Evolutionary conservation across 2,329 filamentous ascomycete genomes (phyloP).

Genomic region (Delphinella strobiligena): DNA sequence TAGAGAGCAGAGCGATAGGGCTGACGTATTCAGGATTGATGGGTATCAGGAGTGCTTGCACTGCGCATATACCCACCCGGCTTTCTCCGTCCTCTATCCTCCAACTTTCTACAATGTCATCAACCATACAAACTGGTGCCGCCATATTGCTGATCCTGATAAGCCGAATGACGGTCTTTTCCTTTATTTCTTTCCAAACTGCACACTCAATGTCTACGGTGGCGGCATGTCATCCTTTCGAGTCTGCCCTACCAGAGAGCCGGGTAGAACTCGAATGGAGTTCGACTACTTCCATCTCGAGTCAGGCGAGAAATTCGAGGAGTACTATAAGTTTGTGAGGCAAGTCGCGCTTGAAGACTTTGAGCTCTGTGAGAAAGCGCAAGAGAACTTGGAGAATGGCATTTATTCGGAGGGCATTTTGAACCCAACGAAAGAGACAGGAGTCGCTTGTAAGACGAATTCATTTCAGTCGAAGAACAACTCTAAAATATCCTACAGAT

Average conservation of each 20-base stretch:
- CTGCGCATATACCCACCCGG: conserved; percentile 39
- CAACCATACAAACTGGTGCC: conserved; percentile 43
- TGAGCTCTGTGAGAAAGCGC: conserved; percentile 45
- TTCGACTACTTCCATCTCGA: conserved; percentile 47
- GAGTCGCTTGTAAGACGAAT: conserved; percentile 26
- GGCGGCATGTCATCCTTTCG: conserved; percentile 47
- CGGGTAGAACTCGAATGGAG: conserved; percentile 42
- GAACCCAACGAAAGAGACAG: conserved; percentile 44
- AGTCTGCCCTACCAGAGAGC: conserved; percentile 39
- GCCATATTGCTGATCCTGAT: conserved; percentile 42
- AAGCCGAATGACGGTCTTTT: conserved; percentile 40
- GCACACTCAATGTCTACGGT: conserved; percentile 45
- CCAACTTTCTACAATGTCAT: conserved; percentile 43
- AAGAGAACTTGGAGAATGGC: conserved; percentile 40
- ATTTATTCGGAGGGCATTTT: conserved; percentile 44
- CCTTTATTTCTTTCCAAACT: conserved; percentile 44
- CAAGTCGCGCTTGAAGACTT: conserved; percentile 46
- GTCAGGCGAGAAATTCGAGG: conserved; percentile 40
- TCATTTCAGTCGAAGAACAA: not conserved
- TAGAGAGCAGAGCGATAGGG: too few relatives aligned
- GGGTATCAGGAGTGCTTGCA: conserved; percentile 45
- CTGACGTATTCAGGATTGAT: conserved; percentile 37
- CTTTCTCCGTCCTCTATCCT: conserved; percentile 43
- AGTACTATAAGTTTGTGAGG: conserved; percentile 43
- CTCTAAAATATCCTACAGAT: conserved; percentile 19